Evolutionary conservation across 129 eudicot genomes (phyloP), one percentile per base, ranked within the genome.

Genomic region (Mikania micrantha): DNA sequence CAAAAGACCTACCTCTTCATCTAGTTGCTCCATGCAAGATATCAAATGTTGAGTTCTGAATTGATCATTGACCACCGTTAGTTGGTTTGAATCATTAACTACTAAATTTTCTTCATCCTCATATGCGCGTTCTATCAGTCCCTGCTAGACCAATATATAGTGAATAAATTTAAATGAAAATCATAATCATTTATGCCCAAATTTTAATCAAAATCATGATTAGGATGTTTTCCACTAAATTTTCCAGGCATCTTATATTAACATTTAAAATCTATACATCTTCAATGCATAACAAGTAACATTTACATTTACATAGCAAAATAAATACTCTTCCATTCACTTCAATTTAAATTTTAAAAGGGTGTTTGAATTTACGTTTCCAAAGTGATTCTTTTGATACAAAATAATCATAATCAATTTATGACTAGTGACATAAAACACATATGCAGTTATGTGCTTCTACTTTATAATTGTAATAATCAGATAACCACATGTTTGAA

Each of bases 21-120:
- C 90, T 64, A 94, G 84, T 63, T 83, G 88, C 72, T 86, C 92
- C 80, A 94, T 84, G 81, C 85, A 84, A 66, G 93, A 86, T 74
- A 25, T 81, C 72, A 94, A 76, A 66, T 57, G 83, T 64, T 83
- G 83, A 22, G 86, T 53, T 64, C 74, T 76, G 42, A 82, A 70
- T 66, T 78, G 80, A 60, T 84, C 83, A 50, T 67, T 68, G 42
- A 56, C 63, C 54, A 69, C 68, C 29, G 72, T 74, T 60, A 80
- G 34, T 53, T 77, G 84, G 64, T 71, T 79, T 12, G 80, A 78
- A 73, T 75, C 67, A 69, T 74, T 54, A 31, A 25, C 57, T 21
- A 28, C 32, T 21, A 49, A 62, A 40, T 41, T 58, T 17, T 68
- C 77, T 70, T 75, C 80, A 16, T 61, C 71, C 40, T 47, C 60